Evolutionary conservation across 1,139 yeast genomes (phyloP), one percentile per base, ranked within the genome.

Genomic region (Maudiozyma humilis): DNA sequence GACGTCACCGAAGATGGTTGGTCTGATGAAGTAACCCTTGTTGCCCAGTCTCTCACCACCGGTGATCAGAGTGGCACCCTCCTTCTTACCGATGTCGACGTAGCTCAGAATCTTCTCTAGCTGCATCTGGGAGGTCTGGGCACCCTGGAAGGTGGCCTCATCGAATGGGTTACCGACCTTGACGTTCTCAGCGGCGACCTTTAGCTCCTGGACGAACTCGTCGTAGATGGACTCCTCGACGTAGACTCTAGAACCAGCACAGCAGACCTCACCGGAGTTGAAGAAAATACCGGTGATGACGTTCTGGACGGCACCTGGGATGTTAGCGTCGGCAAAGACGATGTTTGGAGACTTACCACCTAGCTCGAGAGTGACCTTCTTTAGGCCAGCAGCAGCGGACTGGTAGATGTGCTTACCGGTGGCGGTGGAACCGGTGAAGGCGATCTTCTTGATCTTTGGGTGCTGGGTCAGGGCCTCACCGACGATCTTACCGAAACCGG

Each of bases 1-100:
- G 49, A 79, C 86, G 57, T 79, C 78, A 51, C 78, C 73, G 54
- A 82, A 81, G 48, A 82, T 71, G 38, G 89, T 82, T 63, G 89
- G 88, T 62, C 75, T 69, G 49, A 82, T 64, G 56, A 76, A 82
- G 69, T 63, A 81, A 54, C 88, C 88, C 63, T 76, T 77, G 47
- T 61, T 47, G 44, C 73, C 77, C 20, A 62, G 42, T 67, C 79
- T 72, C 54, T 68, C 71, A 71, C 83, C 83, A 65, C 83, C 83
- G 51, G 79, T 65, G 45, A 76, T 57, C 49, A 77, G 58, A 40
- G 68, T 68, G 39, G 82, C 82, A 63, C 83, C 83, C 66, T 76
- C 81, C 34, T 65, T 54, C 60, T 72, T 73, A 66, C 82, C 83
- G 40, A 68, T 64, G 46, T 76, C 76, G 53, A 78, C 75, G 59